phyloP scores from a whole-genome alignment of 371 early-diverging fungal species.

The Mortierella sp. region DNA sequence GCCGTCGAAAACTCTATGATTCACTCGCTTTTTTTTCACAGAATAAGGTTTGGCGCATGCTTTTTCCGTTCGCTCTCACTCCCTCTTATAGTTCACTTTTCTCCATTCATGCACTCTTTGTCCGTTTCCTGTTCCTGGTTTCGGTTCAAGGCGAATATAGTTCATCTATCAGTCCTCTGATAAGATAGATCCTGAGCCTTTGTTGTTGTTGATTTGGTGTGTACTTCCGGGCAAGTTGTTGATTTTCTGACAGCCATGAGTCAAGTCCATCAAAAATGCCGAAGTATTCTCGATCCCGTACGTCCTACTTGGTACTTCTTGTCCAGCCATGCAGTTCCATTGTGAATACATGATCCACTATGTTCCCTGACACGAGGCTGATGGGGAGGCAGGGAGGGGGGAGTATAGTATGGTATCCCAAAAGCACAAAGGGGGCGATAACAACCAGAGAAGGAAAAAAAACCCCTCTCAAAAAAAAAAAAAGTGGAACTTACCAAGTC shows the following conservation, averaged over 20 bases:
- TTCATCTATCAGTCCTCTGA: not conserved
- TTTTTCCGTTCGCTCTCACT: not conserved
- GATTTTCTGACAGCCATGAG: conserved; percentile 9
- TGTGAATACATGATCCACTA: too few relatives aligned
- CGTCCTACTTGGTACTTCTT: not conserved
- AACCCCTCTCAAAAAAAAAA: not conserved
- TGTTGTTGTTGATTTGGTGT: not conserved
- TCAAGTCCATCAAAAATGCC: conserved; percentile 7
- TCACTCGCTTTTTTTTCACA: not conserved
- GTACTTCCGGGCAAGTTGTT: not conserved
- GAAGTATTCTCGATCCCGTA: not conserved
- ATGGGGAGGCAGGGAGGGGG: not conserved
- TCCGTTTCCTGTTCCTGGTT: not conserved
- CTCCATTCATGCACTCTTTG: not conserved
- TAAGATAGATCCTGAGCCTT: not conserved
- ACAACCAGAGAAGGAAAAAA: not conserved
- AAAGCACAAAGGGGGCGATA: not conserved
- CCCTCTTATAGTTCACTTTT: not conserved
- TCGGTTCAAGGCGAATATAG: not conserved
- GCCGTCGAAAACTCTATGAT: conserved; percentile 14
- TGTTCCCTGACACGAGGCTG: not conserved
- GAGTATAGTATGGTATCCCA: not conserved
- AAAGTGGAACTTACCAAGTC: conserved; percentile 62
- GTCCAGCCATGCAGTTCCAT: not conserved
- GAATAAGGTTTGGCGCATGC: conserved; percentile 41